phyloP scores from a whole-genome alignment of 2,329 filamentous ascomycete species.

The Hypoxylon sp. region DNA sequence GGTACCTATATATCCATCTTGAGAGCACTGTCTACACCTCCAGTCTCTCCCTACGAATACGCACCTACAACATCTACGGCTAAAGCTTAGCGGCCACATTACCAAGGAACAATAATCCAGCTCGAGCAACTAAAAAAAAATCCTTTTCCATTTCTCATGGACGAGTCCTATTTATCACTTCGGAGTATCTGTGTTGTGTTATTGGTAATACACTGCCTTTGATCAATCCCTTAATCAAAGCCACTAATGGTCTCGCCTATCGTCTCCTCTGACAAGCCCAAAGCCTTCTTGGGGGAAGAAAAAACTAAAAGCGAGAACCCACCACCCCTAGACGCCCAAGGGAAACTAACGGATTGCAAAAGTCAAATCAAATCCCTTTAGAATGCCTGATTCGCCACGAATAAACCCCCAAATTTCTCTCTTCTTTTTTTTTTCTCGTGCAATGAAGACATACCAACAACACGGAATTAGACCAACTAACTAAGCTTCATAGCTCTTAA shows the following conservation, averaged over 20 bases:
- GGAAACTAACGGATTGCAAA: constrained; percentile 11
- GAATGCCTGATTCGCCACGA: constrained; percentile 47
- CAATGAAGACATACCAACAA: neutral
- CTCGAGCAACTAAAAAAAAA: no score
- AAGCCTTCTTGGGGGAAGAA: constrained; percentile 1
- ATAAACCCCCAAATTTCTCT: constrained; percentile 7
- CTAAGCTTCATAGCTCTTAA: constrained; percentile 72
- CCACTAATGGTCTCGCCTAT: constrained; percentile 30
- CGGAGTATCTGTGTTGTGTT: constrained; percentile 22
- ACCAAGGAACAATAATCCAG: neutral
- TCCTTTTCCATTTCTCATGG: constrained; percentile 37
- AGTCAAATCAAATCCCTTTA: constrained; percentile 31
- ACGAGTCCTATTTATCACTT: constrained; percentile 37
- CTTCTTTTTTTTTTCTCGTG: neutral
- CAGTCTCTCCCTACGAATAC: neutral
- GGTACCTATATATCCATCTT: neutral
- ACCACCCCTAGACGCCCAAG: constrained; percentile 29
- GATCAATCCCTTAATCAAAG: constrained; percentile 17
- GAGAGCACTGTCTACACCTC: neutral
- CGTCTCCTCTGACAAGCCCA: constrained; percentile 19
- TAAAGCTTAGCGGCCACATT: neutral
- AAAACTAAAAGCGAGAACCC: constrained; percentile 2
- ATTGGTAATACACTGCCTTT: constrained; percentile 42
- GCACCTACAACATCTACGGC: neutral
- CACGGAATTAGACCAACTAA: constrained; percentile 60